Evolutionary conservation across 2,329 filamentous ascomycete species (phyloP).

Genomic region (Phialocephala subalpina): DNA sequence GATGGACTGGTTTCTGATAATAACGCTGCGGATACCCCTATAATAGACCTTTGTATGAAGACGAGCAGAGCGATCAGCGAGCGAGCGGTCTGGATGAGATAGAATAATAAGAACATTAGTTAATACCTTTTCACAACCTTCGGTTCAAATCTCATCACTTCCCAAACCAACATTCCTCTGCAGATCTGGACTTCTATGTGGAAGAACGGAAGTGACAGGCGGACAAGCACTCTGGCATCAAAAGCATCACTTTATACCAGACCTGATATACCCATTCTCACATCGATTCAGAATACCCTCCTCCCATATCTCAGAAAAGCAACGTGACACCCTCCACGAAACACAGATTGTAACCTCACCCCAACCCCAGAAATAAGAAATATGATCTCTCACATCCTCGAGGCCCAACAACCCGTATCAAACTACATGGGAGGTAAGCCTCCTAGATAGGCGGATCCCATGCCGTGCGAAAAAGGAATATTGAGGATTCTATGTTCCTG

Average conservation of each 20-base stretch:
- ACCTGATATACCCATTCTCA: background rate
- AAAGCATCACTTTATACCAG: background rate
- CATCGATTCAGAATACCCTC: background rate
- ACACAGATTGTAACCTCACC: background rate
- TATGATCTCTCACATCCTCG: too few relatives aligned
- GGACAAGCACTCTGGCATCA: background rate
- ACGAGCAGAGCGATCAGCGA: slow-evolving; percentile 5
- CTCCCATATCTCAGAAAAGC: too few relatives aligned
- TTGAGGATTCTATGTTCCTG: too few relatives aligned
- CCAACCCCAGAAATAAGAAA: background rate
- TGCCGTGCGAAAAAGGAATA: too few relatives aligned
- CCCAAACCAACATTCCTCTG: background rate
- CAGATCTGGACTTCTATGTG: background rate
- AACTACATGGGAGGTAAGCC: too few relatives aligned
- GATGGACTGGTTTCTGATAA: background rate
- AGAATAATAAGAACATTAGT: slow-evolving; percentile 24
- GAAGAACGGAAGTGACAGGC: background rate
- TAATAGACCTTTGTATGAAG: slow-evolving; percentile 28
- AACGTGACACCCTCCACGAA: too few relatives aligned
- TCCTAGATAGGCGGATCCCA: too few relatives aligned
- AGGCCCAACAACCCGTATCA: too few relatives aligned
- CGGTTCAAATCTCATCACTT: background rate
- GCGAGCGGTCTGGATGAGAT: background rate
- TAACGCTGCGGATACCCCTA: slow-evolving; percentile 29
- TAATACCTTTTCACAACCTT: slow-evolving; percentile 19